Percentiles rank a stretch among this genome's conserved stretches.
These are phyloP conservation scores for Pascua guehoae DNA, from an alignment of 1,284 basidiomycete genomes.

Conservation along the genomic window DNA sequence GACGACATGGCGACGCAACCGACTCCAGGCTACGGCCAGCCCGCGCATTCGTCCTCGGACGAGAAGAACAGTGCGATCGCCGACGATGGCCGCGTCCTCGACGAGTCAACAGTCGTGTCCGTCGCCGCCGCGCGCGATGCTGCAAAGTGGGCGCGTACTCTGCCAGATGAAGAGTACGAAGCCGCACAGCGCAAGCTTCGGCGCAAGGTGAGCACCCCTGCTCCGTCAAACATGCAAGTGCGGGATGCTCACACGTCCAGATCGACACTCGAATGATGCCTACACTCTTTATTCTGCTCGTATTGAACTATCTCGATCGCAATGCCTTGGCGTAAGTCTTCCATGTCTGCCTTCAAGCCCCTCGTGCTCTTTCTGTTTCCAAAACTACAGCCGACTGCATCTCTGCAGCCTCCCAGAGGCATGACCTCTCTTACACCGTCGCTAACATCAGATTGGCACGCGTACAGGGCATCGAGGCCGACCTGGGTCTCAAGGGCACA, in stretches of 20 bases:
- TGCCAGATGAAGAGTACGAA: background rate
- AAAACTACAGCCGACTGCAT: background rate
- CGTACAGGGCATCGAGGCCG: conserved; percentile 19
- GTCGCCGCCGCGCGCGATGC: too few relatives aligned
- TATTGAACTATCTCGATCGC: conserved; percentile 42
- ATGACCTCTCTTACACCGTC: background rate
- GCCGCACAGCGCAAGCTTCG: background rate
- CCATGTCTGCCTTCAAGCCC: conserved; percentile 9
- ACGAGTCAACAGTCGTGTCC: too few relatives aligned
- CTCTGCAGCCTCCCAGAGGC: background rate
- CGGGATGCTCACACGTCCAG: background rate
- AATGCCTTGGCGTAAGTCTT: conserved; percentile 35
- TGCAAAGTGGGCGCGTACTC: background rate
- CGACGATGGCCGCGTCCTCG: too few relatives aligned
- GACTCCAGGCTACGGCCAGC: too few relatives aligned
- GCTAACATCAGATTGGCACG: conserved; percentile 10
- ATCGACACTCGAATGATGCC: conserved; percentile 23
- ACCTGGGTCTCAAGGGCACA: conserved; percentile 31
- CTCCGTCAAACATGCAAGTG: too few relatives aligned
- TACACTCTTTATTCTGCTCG: conserved; percentile 30
- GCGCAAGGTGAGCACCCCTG: background rate
- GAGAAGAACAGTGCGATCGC: too few relatives aligned
- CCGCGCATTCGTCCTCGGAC: too few relatives aligned
- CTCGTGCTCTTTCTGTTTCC: background rate
- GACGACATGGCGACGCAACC: too few relatives aligned